Percentiles rank a stretch among this genome's conserved stretches.
phyloP scores from a whole-genome alignment of 2,329 filamentous ascomycete species.

The Incumbomyces delicatus region DNA sequence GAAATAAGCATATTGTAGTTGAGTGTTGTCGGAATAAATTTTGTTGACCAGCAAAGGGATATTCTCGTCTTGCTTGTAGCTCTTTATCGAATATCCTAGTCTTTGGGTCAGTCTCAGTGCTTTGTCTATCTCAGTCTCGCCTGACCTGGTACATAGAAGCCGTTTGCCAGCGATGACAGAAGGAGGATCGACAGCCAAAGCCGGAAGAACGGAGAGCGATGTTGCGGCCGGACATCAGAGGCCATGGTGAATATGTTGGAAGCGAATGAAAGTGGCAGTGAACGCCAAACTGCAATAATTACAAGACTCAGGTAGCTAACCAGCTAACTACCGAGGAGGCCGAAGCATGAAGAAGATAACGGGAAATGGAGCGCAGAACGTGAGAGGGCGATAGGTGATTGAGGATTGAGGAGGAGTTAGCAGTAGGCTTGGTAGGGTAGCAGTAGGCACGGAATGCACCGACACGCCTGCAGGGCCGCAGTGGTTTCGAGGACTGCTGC shows the following conservation, averaged over 20 bases:
- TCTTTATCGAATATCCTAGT: constrained; percentile 71
- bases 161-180: constrained; percentile 45
- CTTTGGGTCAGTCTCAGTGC: constrained; percentile 11
- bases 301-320: not conserved
- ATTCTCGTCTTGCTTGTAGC: constrained; percentile 63
- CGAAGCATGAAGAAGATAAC: not conserved
- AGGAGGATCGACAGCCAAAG: constrained; percentile 19
- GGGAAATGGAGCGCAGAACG: not conserved
- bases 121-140: constrained; percentile 4
- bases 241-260: constrained; percentile 17
- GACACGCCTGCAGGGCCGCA: no score
- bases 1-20: constrained; percentile 85
- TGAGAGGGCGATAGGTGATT: not conserved
- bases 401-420: no score
- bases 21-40: constrained; percentile 78
- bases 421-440: not conserved
- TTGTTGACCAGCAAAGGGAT: constrained; percentile 88
- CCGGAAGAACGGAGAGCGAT: not conserved
- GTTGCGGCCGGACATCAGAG: constrained; percentile 15
- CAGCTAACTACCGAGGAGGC: not conserved
- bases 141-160: constrained; percentile 80
- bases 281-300: constrained; percentile 31
- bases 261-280: constrained; percentile 46
- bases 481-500: no score
- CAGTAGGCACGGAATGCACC: not conserved